Percentiles rank a stretch among this genome's conserved stretches.
Conservation (phyloP, 805 yeast species). For the Yarrowia porcina region DNA sequence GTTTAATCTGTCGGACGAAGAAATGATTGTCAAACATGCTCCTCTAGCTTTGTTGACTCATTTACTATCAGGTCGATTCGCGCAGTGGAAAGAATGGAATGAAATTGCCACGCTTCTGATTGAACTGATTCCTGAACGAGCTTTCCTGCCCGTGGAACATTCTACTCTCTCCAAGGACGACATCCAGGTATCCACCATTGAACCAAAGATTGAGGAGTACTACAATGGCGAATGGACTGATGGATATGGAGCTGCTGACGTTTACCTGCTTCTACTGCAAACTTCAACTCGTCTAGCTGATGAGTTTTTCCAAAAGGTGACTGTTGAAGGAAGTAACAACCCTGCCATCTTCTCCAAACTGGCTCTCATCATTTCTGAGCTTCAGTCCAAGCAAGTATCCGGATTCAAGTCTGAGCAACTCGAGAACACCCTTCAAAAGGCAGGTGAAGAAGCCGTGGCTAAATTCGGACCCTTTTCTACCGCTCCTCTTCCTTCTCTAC, state of each 20-base stretch:
- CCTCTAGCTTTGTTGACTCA: constrained; percentile 59
- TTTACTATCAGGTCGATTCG: background rate
- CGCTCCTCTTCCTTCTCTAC: background rate
- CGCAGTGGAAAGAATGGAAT: constrained; percentile 6
- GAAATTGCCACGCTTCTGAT: constrained; percentile 45
- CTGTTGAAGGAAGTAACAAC: background rate
- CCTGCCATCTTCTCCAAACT: constrained; percentile 23
- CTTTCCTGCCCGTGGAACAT: constrained; percentile 54
- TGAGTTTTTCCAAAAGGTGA: constrained; percentile 1
- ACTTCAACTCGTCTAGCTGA: background rate
- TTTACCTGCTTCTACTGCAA: background rate
- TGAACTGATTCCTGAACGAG: constrained; percentile 60
- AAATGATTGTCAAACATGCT: constrained; percentile 69
- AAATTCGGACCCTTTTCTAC: background rate
- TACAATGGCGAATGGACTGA: background rate
- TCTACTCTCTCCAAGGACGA: constrained; percentile 35
- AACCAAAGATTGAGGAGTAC: background rate
- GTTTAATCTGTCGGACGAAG: constrained; percentile 83
- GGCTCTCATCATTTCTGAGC: background rate
- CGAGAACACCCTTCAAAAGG: background rate
- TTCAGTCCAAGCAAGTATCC: background rate
- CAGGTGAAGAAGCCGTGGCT: background rate
- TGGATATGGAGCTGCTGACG: constrained; percentile 15
- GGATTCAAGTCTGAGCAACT: constrained; percentile 16
- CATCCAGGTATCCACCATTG: constrained; percentile 32